Percentiles rank a stretch among this genome's conserved stretches.
phyloP scores from a whole-genome alignment of 495 filamentous ascomycete species.

The Geoglossum glabrum region DNA sequence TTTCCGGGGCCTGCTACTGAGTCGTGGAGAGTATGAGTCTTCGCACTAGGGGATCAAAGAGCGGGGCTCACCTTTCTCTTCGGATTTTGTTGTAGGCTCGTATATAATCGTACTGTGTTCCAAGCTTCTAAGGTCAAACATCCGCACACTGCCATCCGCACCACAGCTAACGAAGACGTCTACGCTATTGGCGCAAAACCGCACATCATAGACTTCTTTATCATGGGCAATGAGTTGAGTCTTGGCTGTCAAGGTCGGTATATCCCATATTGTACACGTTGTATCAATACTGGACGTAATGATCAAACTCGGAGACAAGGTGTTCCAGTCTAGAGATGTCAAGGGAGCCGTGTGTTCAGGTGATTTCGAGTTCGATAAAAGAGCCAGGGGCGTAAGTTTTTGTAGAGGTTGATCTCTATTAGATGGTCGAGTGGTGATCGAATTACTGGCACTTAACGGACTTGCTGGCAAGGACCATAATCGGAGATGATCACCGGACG shows the following conservation, averaged over 20 bases:
- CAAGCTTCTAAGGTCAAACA: constrained; percentile 93
- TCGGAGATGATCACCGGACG: constrained; percentile 87
- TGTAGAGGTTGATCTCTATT: constrained; percentile 45
- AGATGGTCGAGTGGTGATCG: constrained; percentile 47
- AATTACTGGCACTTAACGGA: constrained; percentile 39
- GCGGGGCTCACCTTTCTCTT: constrained; percentile 49
- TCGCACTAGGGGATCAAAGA: not conserved
- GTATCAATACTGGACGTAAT: constrained; percentile 98
- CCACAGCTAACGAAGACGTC: constrained; percentile 97
- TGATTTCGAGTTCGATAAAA: constrained; percentile 93
- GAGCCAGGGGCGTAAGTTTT: constrained; percentile 81
- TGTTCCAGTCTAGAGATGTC: constrained; percentile 96
- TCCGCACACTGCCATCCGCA: constrained; percentile 91
- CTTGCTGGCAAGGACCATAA: constrained; percentile 70
- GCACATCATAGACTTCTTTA: constrained; percentile 96
- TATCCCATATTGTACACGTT: constrained; percentile 99
- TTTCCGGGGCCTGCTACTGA: constrained; percentile 26
- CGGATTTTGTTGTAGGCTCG: constrained; percentile 41
- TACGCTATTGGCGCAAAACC: constrained; percentile 88
- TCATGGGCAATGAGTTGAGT: constrained; percentile 97
- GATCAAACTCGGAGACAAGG: constrained; percentile 82
- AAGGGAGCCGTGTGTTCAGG: constrained; percentile 94
- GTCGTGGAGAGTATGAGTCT: constrained; percentile 4
- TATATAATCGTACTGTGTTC: constrained; percentile 99
- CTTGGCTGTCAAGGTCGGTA: constrained; percentile 91